phyloP scores from a whole-genome alignment of 768 basidiomycete species.

The Scleroderma bovista region DNA sequence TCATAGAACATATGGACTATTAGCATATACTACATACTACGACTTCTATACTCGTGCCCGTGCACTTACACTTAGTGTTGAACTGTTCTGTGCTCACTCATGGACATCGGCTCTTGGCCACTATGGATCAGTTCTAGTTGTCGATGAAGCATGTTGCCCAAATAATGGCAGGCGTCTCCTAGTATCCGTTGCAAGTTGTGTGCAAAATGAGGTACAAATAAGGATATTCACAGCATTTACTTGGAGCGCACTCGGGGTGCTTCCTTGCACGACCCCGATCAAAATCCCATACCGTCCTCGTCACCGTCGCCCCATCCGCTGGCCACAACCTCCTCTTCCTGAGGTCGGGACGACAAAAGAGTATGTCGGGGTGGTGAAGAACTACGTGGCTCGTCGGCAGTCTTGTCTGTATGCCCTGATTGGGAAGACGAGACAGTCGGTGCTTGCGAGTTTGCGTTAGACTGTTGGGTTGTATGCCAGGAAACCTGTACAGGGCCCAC shows the following conservation, averaged over 20 bases:
- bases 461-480: slow-evolving; percentile 49
- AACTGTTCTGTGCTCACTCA: no score
- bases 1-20: not conserved
- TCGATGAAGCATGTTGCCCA: not conserved
- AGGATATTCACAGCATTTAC: slow-evolving; percentile 1
- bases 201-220: slow-evolving; percentile 1
- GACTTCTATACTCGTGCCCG: not conserved
- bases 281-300: slow-evolving; percentile 74
- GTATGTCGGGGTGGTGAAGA: slow-evolving; percentile 5
- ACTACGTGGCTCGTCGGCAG: slow-evolving; percentile 11
- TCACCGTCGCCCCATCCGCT: slow-evolving; percentile 68
- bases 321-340: slow-evolving; percentile 59
- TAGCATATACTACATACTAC: no score
- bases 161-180: not conserved
- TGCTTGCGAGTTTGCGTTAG: slow-evolving; percentile 15
- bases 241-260: slow-evolving; percentile 1
- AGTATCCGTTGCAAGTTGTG: not conserved
- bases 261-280: not conserved
- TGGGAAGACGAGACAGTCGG: slow-evolving; percentile 3
- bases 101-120: no score
- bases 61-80: no score
- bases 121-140: no score
- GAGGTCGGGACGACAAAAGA: slow-evolving; percentile 28
- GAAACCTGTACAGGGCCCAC: slow-evolving; percentile 61
- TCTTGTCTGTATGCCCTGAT: slow-evolving; percentile 14